Base-by-base conservation (phyloP, 148 eudicot species). In the Fallopia convolvulus region DNA sequence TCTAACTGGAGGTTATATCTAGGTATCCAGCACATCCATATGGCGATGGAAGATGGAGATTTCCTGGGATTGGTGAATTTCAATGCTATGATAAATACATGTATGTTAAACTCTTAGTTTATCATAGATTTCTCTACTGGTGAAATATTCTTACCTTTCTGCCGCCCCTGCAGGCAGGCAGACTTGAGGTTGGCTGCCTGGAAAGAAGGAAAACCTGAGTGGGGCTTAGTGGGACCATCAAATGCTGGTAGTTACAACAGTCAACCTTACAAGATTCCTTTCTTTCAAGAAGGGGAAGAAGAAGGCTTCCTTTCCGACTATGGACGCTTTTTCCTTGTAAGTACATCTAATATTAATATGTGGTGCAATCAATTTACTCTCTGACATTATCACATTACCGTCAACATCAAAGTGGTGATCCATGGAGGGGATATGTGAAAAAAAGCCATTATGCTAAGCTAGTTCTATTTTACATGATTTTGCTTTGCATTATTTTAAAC, bases 31-130 rank as follows among this genome's bases (percentile, higher is more conserved):
- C 91, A 40, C 88, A 88, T 82, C 86, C 89, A 39, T 79, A 78
- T 75, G 83, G 81, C 46, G 85, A 88, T 77, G 86, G 90, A 74
- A 85, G 88, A 79, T 90, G 93, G 91, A 83, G 78, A 76, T 90
- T 88, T 83, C 93, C 93, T 48, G 93, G 93, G 73, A 88, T 88
- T 78, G 93, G 93, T 77, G 91, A 88, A 83, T 88, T 90, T 73
- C 93, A 90, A 76, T 86, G 92, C 80, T 89, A 85, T 75, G 92
- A 89, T 80, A 87, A 89, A 72, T 88, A 86, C 82, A 88, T 88
- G 91, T 88, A 81, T n/a, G 87, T 76, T 77, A 40, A n/a, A 55
- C 61, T n/a, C 26, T 50, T 55, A 58, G 70, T 13, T 15, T 11
- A 72, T 50, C 40, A n/a, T 55, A 55, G 17, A n/a, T 55, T 55